Conservation (phyloP, 73 alveolate genomes). For the Loxodes magnus region DNA sequence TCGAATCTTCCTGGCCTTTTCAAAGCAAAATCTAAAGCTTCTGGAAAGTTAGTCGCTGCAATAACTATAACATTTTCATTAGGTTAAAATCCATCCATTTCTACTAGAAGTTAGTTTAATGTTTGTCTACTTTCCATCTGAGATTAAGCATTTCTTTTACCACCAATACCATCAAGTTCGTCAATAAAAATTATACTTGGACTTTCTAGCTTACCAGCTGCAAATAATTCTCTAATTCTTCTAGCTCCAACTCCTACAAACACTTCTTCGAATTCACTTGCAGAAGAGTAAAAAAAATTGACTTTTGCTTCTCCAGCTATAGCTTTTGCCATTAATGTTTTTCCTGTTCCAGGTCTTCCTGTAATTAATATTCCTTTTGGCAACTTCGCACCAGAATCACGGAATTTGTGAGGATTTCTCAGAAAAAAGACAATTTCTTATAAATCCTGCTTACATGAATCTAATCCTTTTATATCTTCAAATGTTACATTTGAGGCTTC, state of each 20-base stretch:
- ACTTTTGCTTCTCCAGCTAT: slow-evolving; percentile 82
- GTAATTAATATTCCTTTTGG: slow-evolving; percentile 69
- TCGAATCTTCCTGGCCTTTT: slow-evolving; percentile 82
- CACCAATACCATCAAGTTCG: slow-evolving; percentile 95
- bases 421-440: slow-evolving; percentile 60
- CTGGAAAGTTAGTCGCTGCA: slow-evolving; percentile 87
- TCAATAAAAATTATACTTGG: slow-evolving; percentile 98
- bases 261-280: slow-evolving; percentile 94
- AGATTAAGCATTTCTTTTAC: slow-evolving; percentile 21
- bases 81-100: slow-evolving; percentile 79
- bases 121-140: slow-evolving; percentile 55
- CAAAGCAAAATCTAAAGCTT: slow-evolving; percentile 72
- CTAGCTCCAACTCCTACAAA: slow-evolving; percentile 94
- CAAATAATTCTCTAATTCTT: slow-evolving; percentile 62
- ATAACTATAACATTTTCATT: slow-evolving; percentile 67
- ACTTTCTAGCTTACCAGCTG: slow-evolving; percentile 66
- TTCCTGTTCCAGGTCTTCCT: slow-evolving; percentile 90
- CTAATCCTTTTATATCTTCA: slow-evolving; percentile 74
- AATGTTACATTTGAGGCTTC: slow-evolving; percentile 12
- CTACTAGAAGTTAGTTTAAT: slow-evolving; percentile 74
- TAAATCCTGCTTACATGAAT: slow-evolving; percentile 69
- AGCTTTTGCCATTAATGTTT: slow-evolving; percentile 79
- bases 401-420: slow-evolving; percentile 68
- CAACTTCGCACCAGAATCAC: slow-evolving; percentile 66
- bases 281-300: slow-evolving; percentile 68